These are phyloP conservation scores for Mycosphaerella arachidis DNA, from an alignment of 2,329 filamentous ascomycete genomes.

Conservation along the genomic window DNA sequence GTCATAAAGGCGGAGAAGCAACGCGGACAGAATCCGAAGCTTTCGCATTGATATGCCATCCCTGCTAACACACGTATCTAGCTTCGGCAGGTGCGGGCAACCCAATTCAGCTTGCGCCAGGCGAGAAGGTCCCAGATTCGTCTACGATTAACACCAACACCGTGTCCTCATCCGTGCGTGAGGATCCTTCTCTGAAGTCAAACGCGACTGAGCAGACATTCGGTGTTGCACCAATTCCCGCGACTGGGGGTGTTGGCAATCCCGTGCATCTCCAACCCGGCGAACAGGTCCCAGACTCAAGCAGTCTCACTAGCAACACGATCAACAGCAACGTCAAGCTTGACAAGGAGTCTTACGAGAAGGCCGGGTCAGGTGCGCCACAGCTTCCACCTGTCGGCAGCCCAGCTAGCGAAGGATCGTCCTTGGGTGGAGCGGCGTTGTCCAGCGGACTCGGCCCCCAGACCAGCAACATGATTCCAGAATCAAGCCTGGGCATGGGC, in stretches of 20 bases:
- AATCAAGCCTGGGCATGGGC: constrained; percentile 73
- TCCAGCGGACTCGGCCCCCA: constrained; percentile 48
- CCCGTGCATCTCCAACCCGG: constrained; percentile 75
- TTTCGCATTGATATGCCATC: neutral
- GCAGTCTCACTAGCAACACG: constrained; percentile 62
- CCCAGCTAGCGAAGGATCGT: constrained; percentile 40
- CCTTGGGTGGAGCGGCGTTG: constrained; percentile 37
- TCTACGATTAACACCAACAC: constrained; percentile 63
- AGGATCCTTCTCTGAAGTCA: constrained; percentile 60
- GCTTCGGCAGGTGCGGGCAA: constrained; percentile 62
- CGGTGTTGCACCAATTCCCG: constrained; percentile 54
- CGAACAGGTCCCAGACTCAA: constrained; percentile 69
- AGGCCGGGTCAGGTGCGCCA: constrained; percentile 57
- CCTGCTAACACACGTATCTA: neutral
- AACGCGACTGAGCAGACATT: constrained; percentile 35
- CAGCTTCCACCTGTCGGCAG: constrained; percentile 46
- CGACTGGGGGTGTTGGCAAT: constrained; percentile 61
- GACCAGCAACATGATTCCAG: constrained; percentile 66
- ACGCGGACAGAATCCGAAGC: neutral
- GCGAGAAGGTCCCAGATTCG: constrained; percentile 72
- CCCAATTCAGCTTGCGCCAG: constrained; percentile 71
- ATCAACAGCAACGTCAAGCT: constrained; percentile 62
- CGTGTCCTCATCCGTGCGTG: constrained; percentile 58
- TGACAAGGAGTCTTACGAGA: constrained; percentile 83
- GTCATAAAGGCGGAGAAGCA: neutral